These are phyloP conservation scores for Ganoderma resinaceum DNA, from an alignment of 1,284 basidiomycete genomes.

Conservation along the genomic window DNA sequence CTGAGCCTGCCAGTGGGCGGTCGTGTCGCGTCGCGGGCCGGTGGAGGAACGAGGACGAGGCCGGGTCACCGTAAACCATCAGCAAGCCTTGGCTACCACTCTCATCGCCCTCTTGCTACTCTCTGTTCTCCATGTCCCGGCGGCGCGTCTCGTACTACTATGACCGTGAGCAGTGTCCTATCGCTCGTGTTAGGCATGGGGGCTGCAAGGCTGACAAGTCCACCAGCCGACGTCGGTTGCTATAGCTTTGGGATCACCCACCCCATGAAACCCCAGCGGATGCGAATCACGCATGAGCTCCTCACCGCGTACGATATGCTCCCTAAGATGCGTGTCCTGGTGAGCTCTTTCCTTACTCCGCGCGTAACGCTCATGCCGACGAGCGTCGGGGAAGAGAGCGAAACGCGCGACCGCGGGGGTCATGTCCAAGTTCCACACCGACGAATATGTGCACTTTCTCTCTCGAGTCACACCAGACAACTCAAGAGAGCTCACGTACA, in stretches of 20 bases:
- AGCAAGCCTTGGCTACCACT: not conserved
- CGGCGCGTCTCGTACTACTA: constrained; percentile 35
- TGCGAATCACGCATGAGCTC: constrained; percentile 92
- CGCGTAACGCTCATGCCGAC: not conserved
- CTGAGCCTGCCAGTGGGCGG: not conserved
- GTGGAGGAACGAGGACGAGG: not conserved
- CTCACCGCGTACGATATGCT: constrained; percentile 92
- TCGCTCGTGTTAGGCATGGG: too few relatives aligned
- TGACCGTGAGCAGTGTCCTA: constrained; percentile 26
- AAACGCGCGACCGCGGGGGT: constrained; percentile 82
- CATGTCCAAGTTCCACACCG: constrained; percentile 96
- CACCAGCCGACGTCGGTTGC: constrained; percentile 76
- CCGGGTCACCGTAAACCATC: not conserved
- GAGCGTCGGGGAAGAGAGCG: constrained; percentile 61
- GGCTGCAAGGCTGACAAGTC: not conserved
- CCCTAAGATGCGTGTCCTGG: constrained; percentile 90
- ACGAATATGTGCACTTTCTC: constrained; percentile 96
- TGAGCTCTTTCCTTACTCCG: constrained; percentile 44
- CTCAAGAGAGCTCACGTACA: constrained; percentile 82
- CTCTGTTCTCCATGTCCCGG: constrained; percentile 28
- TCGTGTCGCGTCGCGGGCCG: not conserved
- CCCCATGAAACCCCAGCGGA: constrained; percentile 95
- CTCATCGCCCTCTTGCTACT: not conserved
- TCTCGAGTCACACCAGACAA: constrained; percentile 90
- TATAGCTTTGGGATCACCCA: constrained; percentile 92